phyloP scores from a whole-genome alignment of 2,329 filamentous ascomycete species.

The Penicillium brevicompactum region DNA sequence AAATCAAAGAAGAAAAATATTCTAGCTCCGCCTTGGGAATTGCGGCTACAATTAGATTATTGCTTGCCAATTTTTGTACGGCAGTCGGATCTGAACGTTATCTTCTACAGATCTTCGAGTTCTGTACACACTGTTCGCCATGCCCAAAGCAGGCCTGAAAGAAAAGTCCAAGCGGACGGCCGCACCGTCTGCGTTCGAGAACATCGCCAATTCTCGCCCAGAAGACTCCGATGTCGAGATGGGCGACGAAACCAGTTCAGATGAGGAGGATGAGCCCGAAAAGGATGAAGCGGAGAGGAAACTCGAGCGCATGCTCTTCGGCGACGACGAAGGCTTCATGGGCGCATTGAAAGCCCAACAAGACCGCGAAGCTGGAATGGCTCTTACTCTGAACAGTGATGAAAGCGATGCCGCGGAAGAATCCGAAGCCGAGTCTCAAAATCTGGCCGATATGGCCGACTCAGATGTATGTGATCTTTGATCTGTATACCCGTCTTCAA shows the following conservation, averaged over 20 bases:
- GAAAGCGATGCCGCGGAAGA: slow-evolving; percentile 27
- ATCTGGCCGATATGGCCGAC: slow-evolving; percentile 70
- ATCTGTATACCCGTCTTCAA: background rate
- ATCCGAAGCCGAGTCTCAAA: slow-evolving; percentile 43
- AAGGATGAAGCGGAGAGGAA: slow-evolving; percentile 84
- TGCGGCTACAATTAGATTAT: slow-evolving; percentile 8
- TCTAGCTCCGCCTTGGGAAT: slow-evolving; percentile 22
- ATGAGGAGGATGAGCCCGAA: slow-evolving; percentile 48
- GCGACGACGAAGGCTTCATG: slow-evolving; percentile 80
- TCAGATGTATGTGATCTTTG: slow-evolving; percentile 58
- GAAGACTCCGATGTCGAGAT: slow-evolving; percentile 29
- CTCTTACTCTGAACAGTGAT: slow-evolving; percentile 36
- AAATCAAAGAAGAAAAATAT: slow-evolving; percentile 39
- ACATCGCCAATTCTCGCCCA: slow-evolving; percentile 16
- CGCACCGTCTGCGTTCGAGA: slow-evolving; percentile 28
- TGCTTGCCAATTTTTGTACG: background rate
- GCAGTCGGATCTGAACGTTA: background rate
- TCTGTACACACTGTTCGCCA: slow-evolving; percentile 13
- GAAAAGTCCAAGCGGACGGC: slow-evolving; percentile 31
- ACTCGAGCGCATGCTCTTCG: slow-evolving; percentile 85
- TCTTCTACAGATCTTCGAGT: background rate
- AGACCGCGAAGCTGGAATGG: slow-evolving; percentile 41
- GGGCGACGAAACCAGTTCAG: slow-evolving; percentile 26
- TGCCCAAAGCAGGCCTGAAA: slow-evolving; percentile 33
- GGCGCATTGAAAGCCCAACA: slow-evolving; percentile 67